Conservation (phyloP, 2,329 filamentous ascomycete genomes). For the Ophiocordyceps unilateralis region DNA sequence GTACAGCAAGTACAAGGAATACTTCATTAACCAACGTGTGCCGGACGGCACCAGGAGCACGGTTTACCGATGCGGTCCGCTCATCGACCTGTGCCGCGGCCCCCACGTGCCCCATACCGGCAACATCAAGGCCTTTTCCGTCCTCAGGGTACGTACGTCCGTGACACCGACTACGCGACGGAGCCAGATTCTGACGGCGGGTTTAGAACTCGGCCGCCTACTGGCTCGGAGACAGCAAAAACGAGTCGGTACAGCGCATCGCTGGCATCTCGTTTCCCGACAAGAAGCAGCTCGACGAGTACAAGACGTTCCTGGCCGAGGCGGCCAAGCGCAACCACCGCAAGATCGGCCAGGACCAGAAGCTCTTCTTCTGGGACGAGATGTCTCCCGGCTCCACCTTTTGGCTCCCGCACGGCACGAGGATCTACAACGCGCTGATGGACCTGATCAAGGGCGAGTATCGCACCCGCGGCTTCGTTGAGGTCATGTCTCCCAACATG, state of each 20-base stretch:
- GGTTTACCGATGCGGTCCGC: slow-evolving; percentile 81
- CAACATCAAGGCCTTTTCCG: slow-evolving; percentile 84
- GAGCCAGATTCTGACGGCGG: slow-evolving; percentile 16
- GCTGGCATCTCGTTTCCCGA: slow-evolving; percentile 92
- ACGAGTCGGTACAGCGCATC: slow-evolving; percentile 90
- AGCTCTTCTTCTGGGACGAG: slow-evolving; percentile 60
- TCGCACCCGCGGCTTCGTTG: slow-evolving; percentile 66
- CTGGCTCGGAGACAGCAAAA: slow-evolving; percentile 84
- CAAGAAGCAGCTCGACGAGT: slow-evolving; percentile 85
- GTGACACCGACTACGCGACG: neutral
- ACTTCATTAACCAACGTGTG: slow-evolving; percentile 63
- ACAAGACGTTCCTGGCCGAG: slow-evolving; percentile 90
- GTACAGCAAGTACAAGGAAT: slow-evolving; percentile 96
- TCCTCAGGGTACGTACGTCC: slow-evolving; percentile 49
- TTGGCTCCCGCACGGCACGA: slow-evolving; percentile 65
- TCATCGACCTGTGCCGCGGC: slow-evolving; percentile 90
- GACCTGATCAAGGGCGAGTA: slow-evolving; percentile 74
- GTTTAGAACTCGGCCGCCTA: slow-evolving; percentile 55
- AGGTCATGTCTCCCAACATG: slow-evolving; percentile 79
- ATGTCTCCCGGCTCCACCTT: slow-evolving; percentile 79
- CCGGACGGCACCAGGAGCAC: slow-evolving; percentile 79
- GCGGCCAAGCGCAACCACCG: slow-evolving; percentile 82
- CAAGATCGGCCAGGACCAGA: slow-evolving; percentile 44
- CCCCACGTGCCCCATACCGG: slow-evolving; percentile 87
- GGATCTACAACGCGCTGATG: slow-evolving; percentile 69